Conservation (phyloP, 83 land plant genomes). For the Larix sibirica region DNA sequence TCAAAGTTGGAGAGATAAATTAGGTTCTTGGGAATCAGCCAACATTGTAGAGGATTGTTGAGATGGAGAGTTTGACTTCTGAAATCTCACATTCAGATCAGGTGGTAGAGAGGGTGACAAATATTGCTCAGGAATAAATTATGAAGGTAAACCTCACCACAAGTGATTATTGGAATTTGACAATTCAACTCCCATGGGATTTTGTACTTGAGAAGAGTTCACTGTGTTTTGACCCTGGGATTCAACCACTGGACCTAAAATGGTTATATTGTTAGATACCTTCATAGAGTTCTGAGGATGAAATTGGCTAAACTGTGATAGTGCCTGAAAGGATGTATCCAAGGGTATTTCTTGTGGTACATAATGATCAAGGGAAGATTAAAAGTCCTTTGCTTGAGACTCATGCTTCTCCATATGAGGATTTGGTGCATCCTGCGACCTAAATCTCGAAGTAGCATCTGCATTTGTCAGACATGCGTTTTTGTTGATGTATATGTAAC, state of each 20-base stretch:
- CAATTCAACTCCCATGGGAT: neutral
- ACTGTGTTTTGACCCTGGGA: neutral
- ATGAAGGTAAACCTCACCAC: constrained; percentile 23
- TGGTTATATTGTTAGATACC: neutral
- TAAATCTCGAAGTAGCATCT: too few relatives aligned
- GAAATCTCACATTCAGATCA: constrained; percentile 49
- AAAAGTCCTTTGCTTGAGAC: constrained; percentile 2
- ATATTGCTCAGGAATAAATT: constrained; percentile 15
- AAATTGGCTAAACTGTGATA: neutral
- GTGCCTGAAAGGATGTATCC: neutral
- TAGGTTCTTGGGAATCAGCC: constrained; percentile 50
- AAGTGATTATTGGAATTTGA: neutral
- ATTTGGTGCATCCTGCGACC: neutral
- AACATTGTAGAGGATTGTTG: constrained; percentile 19
- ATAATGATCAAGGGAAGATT: neutral
- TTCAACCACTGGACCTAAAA: neutral
- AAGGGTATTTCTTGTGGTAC: neutral
- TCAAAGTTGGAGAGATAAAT: constrained; percentile 66
- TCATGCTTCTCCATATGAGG: neutral
- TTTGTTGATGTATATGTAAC: too few relatives aligned
- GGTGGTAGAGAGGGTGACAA: constrained; percentile 49
- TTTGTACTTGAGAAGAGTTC: constrained; percentile 3
- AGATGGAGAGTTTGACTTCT: constrained; percentile 43
- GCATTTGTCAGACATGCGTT: too few relatives aligned
- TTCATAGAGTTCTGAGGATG: neutral